Conservation (phyloP, 2,329 filamentous ascomycete species). For the Cladosporium halotolerans region DNA sequence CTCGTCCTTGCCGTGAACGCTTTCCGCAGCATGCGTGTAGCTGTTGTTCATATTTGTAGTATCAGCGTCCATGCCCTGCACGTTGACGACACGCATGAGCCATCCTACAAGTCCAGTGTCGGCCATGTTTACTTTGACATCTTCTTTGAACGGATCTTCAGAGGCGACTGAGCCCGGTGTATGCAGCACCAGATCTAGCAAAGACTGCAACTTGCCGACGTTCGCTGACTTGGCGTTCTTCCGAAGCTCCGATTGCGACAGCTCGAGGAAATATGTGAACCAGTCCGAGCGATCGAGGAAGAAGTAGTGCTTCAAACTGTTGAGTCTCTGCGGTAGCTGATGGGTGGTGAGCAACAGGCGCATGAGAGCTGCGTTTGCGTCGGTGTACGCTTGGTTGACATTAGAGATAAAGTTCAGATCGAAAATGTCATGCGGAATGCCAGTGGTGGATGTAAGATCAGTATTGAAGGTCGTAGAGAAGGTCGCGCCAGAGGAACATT, state of each 20-base stretch:
- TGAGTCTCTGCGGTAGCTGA: conserved; percentile 75
- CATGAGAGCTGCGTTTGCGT: conserved; percentile 90
- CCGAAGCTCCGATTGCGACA: conserved; percentile 73
- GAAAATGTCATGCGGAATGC: conserved; percentile 88
- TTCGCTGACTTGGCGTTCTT: conserved; percentile 89
- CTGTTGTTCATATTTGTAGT: conserved; percentile 49
- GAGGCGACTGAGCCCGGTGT: conserved; percentile 92
- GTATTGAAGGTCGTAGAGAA: conserved; percentile 61
- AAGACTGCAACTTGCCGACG: conserved; percentile 83
- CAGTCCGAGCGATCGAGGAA: conserved; percentile 97
- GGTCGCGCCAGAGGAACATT: conserved; percentile 58
- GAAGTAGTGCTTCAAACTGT: conserved; percentile 96
- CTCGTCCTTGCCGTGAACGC: conserved; percentile 60
- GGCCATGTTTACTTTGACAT: conserved; percentile 96
- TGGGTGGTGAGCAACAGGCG: conserved; percentile 88
- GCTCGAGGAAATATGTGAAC: conserved; percentile 94
- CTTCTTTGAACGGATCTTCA: conserved; percentile 94
- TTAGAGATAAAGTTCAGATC: conserved; percentile 90
- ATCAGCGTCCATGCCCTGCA: conserved; percentile 78
- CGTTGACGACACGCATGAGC: conserved; percentile 92
- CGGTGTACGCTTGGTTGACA: conserved; percentile 88
- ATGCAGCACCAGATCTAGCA: conserved; percentile 93
- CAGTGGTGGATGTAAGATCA: conserved; percentile 74
- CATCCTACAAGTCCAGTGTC: conserved; percentile 88
- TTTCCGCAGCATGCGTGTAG: conserved; percentile 61